These are phyloP conservation scores for Lentithecium fluviatile DNA, from an alignment of 495 filamentous ascomycete species.

Conservation along the genomic window DNA sequence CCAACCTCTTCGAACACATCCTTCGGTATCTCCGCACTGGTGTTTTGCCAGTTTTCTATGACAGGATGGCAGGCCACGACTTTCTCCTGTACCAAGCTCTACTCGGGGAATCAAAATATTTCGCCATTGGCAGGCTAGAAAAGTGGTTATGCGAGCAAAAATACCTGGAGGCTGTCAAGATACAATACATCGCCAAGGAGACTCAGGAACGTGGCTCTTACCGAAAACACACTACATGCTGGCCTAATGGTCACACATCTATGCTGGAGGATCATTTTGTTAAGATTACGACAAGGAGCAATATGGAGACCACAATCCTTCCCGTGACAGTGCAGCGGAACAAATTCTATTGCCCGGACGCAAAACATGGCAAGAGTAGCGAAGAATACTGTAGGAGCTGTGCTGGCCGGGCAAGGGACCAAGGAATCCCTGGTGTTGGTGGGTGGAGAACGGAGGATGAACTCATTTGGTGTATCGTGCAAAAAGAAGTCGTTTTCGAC, in stretches of 20 bases:
- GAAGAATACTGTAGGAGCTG: slow-evolving; percentile 3
- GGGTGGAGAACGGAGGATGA: neutral
- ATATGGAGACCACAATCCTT: neutral
- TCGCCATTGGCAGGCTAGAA: slow-evolving; percentile 37
- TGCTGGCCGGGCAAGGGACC: neutral
- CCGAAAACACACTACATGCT: neutral
- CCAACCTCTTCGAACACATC: slow-evolving; percentile 45
- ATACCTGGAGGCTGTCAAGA: slow-evolving; percentile 26
- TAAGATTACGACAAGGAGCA: neutral
- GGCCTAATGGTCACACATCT: neutral
- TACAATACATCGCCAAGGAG: neutral
- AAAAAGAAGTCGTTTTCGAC: neutral
- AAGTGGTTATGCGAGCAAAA: slow-evolving; percentile 37
- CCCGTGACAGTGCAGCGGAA: neutral
- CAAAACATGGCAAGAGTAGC: slow-evolving; percentile 1
- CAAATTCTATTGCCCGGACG: neutral
- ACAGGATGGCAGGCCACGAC: slow-evolving; percentile 41
- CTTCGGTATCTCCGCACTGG: slow-evolving; percentile 46
- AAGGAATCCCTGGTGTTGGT: neutral
- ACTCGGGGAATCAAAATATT: slow-evolving; percentile 43
- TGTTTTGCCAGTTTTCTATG: slow-evolving; percentile 46
- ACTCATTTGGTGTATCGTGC: neutral
- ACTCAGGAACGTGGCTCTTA: neutral
- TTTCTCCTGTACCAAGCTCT: slow-evolving; percentile 40
- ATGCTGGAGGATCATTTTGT: neutral